A percentile compares a stretch with the other conserved stretches of the same genome.
phyloP scores from a whole-genome alignment of 2,329 filamentous ascomycete genomes.

The Dactylellina leptospora region DNA sequence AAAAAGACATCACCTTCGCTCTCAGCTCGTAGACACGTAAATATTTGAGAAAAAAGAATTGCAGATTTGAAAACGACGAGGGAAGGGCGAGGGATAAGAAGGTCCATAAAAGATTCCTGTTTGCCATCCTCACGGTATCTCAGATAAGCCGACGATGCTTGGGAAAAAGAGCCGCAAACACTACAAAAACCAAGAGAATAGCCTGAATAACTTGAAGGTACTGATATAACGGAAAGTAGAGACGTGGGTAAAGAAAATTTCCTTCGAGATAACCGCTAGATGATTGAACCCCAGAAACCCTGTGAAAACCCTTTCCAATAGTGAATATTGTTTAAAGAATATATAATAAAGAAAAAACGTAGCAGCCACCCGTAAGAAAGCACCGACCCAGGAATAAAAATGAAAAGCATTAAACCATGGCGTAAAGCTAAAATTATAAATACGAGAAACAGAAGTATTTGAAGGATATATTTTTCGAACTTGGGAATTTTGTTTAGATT shows the following conservation, averaged over 20 bases:
- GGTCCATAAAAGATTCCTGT: slow-evolving; percentile 38
- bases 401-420: slow-evolving; percentile 49
- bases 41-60: background rate
- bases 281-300: slow-evolving; percentile 35
- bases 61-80: background rate
- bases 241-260: slow-evolving; percentile 35
- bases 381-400: slow-evolving; percentile 48
- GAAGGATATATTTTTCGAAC: slow-evolving; percentile 27
- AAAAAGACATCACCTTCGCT: slow-evolving; percentile 3
- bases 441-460: slow-evolving; percentile 37
- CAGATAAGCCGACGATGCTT: slow-evolving; percentile 25
- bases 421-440: slow-evolving; percentile 48
- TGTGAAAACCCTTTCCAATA: slow-evolving; percentile 14
- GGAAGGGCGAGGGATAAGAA: background rate
- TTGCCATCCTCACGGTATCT: slow-evolving; percentile 40
- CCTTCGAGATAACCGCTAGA: slow-evolving; percentile 42
- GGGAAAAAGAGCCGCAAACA: slow-evolving; percentile 5
- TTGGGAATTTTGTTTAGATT: slow-evolving; percentile 13
- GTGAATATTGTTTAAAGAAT: slow-evolving; percentile 19
- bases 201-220: slow-evolving; percentile 15
- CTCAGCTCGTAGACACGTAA: slow-evolving; percentile 18
- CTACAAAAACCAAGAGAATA: slow-evolving; percentile 17
- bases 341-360: slow-evolving; percentile 7
- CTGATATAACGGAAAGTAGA: background rate
- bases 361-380: slow-evolving; percentile 42